Percentiles rank a stretch among this genome's conserved stretches.
Evolutionary conservation across 208 protist species (phyloP).

Genomic region (Strigomonas culicis): DNA sequence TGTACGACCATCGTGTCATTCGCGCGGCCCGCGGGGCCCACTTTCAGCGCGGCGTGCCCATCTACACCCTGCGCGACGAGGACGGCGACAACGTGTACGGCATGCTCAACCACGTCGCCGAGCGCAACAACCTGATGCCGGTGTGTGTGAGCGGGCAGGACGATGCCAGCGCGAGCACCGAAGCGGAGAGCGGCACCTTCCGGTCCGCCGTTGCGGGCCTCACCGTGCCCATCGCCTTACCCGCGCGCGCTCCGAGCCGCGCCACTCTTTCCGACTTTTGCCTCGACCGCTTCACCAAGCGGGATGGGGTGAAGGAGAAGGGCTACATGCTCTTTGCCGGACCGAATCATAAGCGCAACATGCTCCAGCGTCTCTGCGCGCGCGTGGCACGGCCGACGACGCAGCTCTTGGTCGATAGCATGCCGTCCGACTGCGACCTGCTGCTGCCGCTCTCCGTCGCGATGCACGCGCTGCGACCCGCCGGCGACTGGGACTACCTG

Average conservation of each 20-base stretch:
- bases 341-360: conserved; percentile 81
- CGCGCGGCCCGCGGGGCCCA: conserved; percentile 82
- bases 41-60: conserved; percentile 78
- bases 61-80: conserved; percentile 81
- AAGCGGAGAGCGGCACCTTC: neutral
- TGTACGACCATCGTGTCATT: conserved; percentile 87
- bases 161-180: conserved; percentile 4
- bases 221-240: neutral
- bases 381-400: conserved; percentile 43
- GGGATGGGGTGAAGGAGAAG: conserved; percentile 16
- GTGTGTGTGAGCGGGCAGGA: conserved; percentile 53
- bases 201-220: neutral
- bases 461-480: conserved; percentile 63
- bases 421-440: conserved; percentile 38
- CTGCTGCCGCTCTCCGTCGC: conserved; percentile 65
- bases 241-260: neutral
- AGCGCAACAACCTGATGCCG: conserved; percentile 74
- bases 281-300: conserved; percentile 36
- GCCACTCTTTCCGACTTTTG: conserved; percentile 52
- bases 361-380: conserved; percentile 39
- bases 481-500: conserved; percentile 86
- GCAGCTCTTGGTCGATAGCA: conserved; percentile 59
- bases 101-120: conserved; percentile 79
- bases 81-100: conserved; percentile 87
- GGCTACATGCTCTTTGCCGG: conserved; percentile 83